These are phyloP conservation scores for Plasmodium ovale DNA, from an alignment of 169 alveolate species.

Conservation along the genomic window DNA sequence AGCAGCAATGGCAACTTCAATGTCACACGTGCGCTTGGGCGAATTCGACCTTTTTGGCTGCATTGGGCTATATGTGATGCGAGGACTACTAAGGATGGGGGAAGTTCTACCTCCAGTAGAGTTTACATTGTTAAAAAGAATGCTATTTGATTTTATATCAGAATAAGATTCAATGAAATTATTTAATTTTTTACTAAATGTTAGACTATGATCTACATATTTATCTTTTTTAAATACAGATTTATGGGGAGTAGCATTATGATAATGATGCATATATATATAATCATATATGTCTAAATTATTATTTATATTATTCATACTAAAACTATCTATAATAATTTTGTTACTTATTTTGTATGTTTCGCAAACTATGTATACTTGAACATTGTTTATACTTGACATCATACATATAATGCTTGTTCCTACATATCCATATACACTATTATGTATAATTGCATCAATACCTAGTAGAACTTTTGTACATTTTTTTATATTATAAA, in stretches of 20 bases:
- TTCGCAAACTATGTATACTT: conserved; percentile 65
- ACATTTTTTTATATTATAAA: conserved; percentile 65
- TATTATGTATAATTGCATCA: conserved; percentile 73
- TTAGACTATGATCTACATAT: conserved; percentile 13
- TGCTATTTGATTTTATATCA: conserved; percentile 13
- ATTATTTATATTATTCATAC: conserved; percentile 70
- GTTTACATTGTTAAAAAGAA: conserved; percentile 22
- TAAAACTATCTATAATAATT: conserved; percentile 64
- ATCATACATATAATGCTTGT: conserved; percentile 72
- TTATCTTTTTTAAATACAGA: conserved; percentile 6
- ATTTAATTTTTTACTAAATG: conserved; percentile 56
- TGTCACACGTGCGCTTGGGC: too few species aligned
- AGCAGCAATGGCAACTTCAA: too few species aligned
- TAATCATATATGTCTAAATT: conserved; percentile 64
- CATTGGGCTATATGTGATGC: not conserved
- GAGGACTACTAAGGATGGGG: not conserved
- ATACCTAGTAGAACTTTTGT: conserved; percentile 67
- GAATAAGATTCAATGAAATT: conserved; percentile 43
- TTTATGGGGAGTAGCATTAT: not conserved
- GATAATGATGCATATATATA: conserved; percentile 72
- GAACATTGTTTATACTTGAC: conserved; percentile 46
- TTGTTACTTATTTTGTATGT: conserved; percentile 74
- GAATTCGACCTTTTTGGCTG: not conserved
- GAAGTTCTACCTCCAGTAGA: not conserved
- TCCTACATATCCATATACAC: conserved; percentile 71